Conservation (phyloP, 1,139 yeast genomes). For the Pichia sp. region DNA sequence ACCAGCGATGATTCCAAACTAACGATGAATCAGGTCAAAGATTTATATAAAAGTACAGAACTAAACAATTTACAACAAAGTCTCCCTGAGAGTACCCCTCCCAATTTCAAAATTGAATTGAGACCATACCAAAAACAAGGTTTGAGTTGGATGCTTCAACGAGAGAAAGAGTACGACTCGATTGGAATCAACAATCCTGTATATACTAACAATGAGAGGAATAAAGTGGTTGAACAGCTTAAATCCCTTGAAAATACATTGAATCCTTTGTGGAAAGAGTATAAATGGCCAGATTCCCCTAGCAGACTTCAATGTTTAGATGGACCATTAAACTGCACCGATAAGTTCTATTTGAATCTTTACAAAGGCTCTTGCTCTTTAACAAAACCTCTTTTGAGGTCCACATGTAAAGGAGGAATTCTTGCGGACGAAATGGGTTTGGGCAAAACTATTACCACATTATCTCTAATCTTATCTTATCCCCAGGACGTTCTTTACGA, state of each 20-base stretch:
- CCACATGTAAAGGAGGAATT: constrained; percentile 73
- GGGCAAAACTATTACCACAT: constrained; percentile 85
- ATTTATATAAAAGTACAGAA: constrained; percentile 68
- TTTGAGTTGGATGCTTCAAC: constrained; percentile 72
- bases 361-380: constrained; percentile 78
- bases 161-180: constrained; percentile 52
- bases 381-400: constrained; percentile 58
- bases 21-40: constrained; percentile 68
- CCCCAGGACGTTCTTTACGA: constrained; percentile 43
- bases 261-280: constrained; percentile 86
- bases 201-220: constrained; percentile 23
- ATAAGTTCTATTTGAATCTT: constrained; percentile 69
- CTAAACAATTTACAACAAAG: constrained; percentile 40
- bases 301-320: constrained; percentile 8
- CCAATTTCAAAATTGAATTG: constrained; percentile 52
- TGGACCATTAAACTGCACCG: background rate
- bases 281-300: constrained; percentile 58
- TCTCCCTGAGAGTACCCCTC: constrained; percentile 65
- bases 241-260: constrained; percentile 45
- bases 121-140: constrained; percentile 79
- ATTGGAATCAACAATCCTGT: constrained; percentile 34
- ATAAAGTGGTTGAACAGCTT: constrained; percentile 20
- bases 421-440: constrained; percentile 98
- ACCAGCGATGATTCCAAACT: constrained; percentile 30
- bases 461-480: constrained; percentile 65